Conservation (phyloP, 345 rosid species). For the Excoecaria agallocha region DNA sequence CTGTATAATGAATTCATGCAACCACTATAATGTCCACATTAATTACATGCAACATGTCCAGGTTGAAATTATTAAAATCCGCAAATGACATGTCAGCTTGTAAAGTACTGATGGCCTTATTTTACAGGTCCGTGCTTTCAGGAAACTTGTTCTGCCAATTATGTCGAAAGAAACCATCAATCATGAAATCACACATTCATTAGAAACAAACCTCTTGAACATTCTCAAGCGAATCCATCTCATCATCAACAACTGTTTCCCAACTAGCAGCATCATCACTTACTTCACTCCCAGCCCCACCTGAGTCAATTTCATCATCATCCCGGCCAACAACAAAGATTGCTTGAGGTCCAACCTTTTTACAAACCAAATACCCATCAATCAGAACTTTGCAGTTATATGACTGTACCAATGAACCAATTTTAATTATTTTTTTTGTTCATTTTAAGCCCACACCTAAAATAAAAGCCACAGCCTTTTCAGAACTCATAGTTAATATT, state of each 20-base stretch:
- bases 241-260: constrained; percentile 89
- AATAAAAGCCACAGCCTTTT: neutral
- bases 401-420: constrained; percentile 10
- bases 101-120: neutral
- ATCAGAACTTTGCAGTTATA: constrained; percentile 18
- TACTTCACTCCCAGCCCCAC: constrained; percentile 79
- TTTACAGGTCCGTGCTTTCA: neutral
- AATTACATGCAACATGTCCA: neutral
- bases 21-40: neutral
- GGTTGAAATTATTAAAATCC: neutral
- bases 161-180: neutral
- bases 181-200: neutral
- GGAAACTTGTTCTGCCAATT: neutral
- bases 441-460: constrained; percentile 1
- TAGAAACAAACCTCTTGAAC: constrained; percentile 65
- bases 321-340: constrained; percentile 94
- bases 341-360: constrained; percentile 97
- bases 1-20: too few species aligned
- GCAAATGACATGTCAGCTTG: neutral
- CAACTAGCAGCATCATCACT: constrained; percentile 95
- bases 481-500: neutral
- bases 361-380: constrained; percentile 20
- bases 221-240: constrained; percentile 54
- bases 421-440: neutral
- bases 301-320: constrained; percentile 81